phyloP scores from a whole-genome alignment of 371 early-diverging fungal genomes.

The Mucor saturninus region DNA sequence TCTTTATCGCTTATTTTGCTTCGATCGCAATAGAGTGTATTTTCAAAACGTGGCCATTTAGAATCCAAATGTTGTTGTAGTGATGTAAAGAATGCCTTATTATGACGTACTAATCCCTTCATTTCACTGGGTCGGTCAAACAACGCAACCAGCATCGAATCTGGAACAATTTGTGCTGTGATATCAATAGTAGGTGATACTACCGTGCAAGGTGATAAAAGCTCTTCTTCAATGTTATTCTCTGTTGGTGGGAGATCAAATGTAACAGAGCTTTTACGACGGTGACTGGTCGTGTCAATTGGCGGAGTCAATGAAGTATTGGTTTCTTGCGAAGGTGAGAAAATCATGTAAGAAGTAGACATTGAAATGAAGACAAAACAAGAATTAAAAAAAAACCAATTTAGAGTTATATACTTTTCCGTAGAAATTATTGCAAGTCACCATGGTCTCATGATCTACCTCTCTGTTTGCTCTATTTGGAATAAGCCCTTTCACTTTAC shows the following conservation, averaged over 20 bases:
- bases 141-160: constrained; percentile 49
- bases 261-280: constrained; percentile 42
- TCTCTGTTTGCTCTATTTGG: not conserved
- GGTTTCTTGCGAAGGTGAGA: constrained; percentile 1
- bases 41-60: constrained; percentile 47
- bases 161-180: constrained; percentile 45
- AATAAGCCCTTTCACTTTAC: too few species aligned
- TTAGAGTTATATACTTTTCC: constrained; percentile 16
- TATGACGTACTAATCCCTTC: constrained; percentile 45
- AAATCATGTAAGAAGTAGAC: not conserved
- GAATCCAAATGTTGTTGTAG: constrained; percentile 29
- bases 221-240: constrained; percentile 5
- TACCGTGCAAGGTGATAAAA: constrained; percentile 31
- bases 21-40: constrained; percentile 38
- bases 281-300: constrained; percentile 3
- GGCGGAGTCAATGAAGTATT: not conserved
- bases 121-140: constrained; percentile 51
- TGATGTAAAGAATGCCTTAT: constrained; percentile 37
- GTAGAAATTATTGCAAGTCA: constrained; percentile 3
- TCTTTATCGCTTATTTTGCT: constrained; percentile 36
- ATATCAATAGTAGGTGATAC: constrained; percentile 41
- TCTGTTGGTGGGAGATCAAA: constrained; percentile 36
- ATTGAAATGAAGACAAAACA: not conserved
- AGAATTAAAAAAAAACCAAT: not conserved
- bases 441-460: constrained; percentile 1